phyloP scores from a whole-genome alignment of 495 filamentous ascomycete species.

The Neurospora africana region DNA sequence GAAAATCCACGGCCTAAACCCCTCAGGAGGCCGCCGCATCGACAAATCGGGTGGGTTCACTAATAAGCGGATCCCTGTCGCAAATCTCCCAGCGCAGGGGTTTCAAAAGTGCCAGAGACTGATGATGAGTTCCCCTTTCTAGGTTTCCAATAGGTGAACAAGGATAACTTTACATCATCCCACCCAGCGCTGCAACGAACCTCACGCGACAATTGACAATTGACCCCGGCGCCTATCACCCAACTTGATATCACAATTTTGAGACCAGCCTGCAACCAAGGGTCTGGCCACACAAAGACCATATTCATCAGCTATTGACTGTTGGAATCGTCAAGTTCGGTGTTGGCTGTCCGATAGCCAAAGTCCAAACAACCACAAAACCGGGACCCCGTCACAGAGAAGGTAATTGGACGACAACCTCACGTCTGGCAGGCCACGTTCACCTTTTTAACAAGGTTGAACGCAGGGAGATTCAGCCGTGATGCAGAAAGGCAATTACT shows the following conservation, averaged over 20 bases:
- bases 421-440: neutral
- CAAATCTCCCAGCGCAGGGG: constrained; percentile 5
- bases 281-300: neutral
- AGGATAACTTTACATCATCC: neutral
- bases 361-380: neutral
- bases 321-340: neutral
- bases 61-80: constrained; percentile 5
- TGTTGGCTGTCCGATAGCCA: neutral
- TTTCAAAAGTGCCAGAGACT: neutral
- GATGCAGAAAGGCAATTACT: neutral
- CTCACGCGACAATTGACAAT: neutral
- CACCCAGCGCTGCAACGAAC: neutral
- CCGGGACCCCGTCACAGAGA: neutral
- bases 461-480: neutral
- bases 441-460: neutral
- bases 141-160: neutral
- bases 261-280: neutral
- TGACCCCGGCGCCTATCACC: neutral
- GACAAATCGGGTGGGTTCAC: neutral
- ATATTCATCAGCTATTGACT: neutral
- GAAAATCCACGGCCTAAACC: neutral
- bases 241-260: neutral
- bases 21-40: constrained; percentile 6
- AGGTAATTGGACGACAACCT: neutral
- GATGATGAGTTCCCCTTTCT: neutral